These are phyloP conservation scores for Arthrobotrys iridis DNA, from an alignment of 2,329 filamentous ascomycete genomes.

Conservation along the genomic window DNA sequence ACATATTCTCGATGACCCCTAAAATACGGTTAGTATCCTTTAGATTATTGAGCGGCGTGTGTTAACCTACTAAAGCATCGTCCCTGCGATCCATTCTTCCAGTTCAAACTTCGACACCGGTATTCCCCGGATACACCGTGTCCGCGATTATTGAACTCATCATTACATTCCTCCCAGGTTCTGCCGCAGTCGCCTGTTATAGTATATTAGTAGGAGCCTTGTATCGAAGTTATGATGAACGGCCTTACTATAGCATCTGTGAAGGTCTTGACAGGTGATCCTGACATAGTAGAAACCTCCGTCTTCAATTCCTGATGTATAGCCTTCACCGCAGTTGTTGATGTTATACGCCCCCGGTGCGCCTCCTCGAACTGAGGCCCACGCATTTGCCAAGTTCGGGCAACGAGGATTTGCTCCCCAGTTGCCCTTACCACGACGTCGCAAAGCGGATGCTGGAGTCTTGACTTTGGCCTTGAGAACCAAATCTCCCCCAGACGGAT, in stretches of 20 bases:
- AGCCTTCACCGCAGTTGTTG: conserved; percentile 15
- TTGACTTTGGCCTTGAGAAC: neutral
- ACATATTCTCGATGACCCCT: neutral
- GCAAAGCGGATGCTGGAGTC: neutral
- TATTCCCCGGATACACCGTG: neutral
- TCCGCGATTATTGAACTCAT: neutral
- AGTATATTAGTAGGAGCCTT: neutral
- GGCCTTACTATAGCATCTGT: conserved; percentile 13
- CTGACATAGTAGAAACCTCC: neutral
- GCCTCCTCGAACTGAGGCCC: neutral
- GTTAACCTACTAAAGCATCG: neutral
- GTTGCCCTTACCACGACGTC: conserved; percentile 21
- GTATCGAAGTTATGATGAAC: neutral
- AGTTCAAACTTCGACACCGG: conserved; percentile 2
- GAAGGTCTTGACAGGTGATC: conserved; percentile 16
- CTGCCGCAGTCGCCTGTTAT: neutral
- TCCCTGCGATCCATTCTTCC: neutral
- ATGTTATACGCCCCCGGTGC: neutral
- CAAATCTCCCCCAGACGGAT: neutral
- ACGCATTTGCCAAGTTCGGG: conserved; percentile 7
- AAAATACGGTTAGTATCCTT: neutral
- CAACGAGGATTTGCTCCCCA: conserved; percentile 18
- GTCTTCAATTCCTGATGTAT: neutral
- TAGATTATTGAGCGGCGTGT: neutral
- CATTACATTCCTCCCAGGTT: conserved; percentile 26